These are phyloP conservation scores for Vaccinium myrtillus DNA, from an alignment of 148 eudicot species.

Conservation along the genomic window DNA sequence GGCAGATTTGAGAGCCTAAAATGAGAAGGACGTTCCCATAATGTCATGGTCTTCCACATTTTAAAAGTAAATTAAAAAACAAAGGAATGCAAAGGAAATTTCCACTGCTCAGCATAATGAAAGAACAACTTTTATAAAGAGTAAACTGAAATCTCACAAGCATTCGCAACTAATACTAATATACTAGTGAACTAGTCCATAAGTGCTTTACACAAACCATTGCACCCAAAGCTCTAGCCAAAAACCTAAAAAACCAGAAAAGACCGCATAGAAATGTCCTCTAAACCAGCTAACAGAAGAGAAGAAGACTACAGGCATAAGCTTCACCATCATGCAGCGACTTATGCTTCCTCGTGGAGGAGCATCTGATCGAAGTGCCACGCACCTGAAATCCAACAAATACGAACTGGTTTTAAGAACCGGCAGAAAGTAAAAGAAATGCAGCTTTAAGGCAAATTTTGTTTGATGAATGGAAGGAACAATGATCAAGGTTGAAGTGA, in stretches of 20 bases:
- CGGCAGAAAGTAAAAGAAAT: neutral
- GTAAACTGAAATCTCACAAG: neutral
- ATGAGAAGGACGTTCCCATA: neutral
- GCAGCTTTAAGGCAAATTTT: neutral
- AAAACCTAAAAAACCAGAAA: neutral
- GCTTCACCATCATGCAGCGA: slow-evolving; percentile 32
- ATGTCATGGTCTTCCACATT: neutral
- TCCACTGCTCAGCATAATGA: neutral
- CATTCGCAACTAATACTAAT: neutral
- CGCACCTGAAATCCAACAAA: slow-evolving; percentile 48
- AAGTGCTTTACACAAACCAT: neutral
- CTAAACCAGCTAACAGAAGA: neutral
- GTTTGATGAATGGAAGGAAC: neutral
- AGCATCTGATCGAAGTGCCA: slow-evolving; percentile 95
- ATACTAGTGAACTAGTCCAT: neutral
- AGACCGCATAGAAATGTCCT: neutral
- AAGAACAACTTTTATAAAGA: neutral
- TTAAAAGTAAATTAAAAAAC: neutral
- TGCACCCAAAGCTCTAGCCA: neutral
- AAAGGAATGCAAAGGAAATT: neutral
- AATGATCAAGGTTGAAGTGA: neutral
- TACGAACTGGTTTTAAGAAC: neutral
- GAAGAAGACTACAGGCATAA: slow-evolving; percentile 25
- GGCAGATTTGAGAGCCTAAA: neutral
- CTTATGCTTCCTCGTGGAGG: slow-evolving; percentile 44